These are phyloP conservation scores for Candida verbasci DNA, from an alignment of 805 yeast genomes.

Conservation along the genomic window DNA sequence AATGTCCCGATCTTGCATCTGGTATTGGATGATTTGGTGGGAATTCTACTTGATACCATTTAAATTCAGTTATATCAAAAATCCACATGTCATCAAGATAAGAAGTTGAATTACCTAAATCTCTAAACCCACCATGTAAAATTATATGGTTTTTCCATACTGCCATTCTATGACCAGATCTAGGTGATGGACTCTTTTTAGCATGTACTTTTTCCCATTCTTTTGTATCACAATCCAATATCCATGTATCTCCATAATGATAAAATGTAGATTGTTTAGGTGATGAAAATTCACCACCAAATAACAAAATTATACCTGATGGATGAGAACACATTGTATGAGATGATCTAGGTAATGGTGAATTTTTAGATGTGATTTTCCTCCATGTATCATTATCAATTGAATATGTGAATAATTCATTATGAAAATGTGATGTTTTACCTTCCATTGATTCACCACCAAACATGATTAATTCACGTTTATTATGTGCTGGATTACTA, in stretches of 20 bases:
- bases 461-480: slow-evolving; percentile 73
- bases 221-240: slow-evolving; percentile 74
- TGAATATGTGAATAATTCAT: slow-evolving; percentile 71
- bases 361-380: slow-evolving; percentile 68
- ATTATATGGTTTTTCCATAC: slow-evolving; percentile 88
- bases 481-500: slow-evolving; percentile 70
- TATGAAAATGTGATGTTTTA: slow-evolving; percentile 63
- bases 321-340: slow-evolving; percentile 94
- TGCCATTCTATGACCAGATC: slow-evolving; percentile 90
- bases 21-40: slow-evolving; percentile 79
- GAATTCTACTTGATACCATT: slow-evolving; percentile 87
- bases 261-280: slow-evolving; percentile 95
- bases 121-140: slow-evolving; percentile 90
- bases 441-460: slow-evolving; percentile 78
- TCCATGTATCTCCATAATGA: slow-evolving; percentile 96
- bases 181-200: slow-evolving; percentile 66
- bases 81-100: slow-evolving; percentile 87
- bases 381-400: slow-evolving; percentile 82
- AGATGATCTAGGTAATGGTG: slow-evolving; percentile 90
- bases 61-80: slow-evolving; percentile 82
- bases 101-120: slow-evolving; percentile 77
- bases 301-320: slow-evolving; percentile 76
- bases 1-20: slow-evolving; percentile 92
- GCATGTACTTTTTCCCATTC: slow-evolving; percentile 88
- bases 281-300: slow-evolving; percentile 96